These are phyloP conservation scores for Biancaea sappan DNA, from an alignment of 306 rosid genomes.

Conservation along the genomic window DNA sequence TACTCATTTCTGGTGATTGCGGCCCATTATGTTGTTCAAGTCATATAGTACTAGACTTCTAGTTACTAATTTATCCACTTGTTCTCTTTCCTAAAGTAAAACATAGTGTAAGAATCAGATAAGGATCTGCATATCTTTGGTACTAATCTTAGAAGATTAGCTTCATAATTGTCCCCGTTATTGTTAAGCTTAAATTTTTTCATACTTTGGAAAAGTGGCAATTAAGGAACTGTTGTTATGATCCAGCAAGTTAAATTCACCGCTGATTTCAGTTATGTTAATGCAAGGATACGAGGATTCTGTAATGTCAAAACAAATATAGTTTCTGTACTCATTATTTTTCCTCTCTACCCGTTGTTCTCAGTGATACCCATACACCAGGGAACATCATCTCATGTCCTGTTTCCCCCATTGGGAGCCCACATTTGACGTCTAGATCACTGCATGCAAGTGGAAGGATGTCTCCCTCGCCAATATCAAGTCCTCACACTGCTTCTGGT, in stretches of 20 bases:
- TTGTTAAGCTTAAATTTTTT: not conserved
- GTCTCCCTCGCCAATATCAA: constrained; percentile 78
- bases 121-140: constrained; percentile 6
- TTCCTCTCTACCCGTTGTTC: constrained; percentile 28
- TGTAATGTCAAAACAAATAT: constrained; percentile 21
- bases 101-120: constrained; percentile 7
- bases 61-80: not conserved
- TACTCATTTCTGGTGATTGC: not conserved
- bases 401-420: constrained; percentile 68
- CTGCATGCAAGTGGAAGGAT: constrained; percentile 59
- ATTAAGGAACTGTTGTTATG: constrained; percentile 34
- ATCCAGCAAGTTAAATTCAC: constrained; percentile 5
- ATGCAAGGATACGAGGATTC: not conserved
- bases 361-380: constrained; percentile 60
- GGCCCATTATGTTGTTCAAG: not conserved
- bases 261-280: not conserved
- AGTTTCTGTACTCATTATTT: not conserved
- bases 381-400: constrained; percentile 76
- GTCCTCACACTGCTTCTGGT: constrained; percentile 69
- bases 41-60: not conserved
- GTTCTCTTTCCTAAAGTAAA: not conserved
- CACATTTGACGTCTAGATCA: constrained; percentile 59
- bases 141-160: not conserved
- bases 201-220: not conserved
- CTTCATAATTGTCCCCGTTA: not conserved